Evolutionary conservation across 345 rosid genomes (phyloP), one percentile per base, ranked within the genome.

Genomic region (Acer negundo): DNA sequence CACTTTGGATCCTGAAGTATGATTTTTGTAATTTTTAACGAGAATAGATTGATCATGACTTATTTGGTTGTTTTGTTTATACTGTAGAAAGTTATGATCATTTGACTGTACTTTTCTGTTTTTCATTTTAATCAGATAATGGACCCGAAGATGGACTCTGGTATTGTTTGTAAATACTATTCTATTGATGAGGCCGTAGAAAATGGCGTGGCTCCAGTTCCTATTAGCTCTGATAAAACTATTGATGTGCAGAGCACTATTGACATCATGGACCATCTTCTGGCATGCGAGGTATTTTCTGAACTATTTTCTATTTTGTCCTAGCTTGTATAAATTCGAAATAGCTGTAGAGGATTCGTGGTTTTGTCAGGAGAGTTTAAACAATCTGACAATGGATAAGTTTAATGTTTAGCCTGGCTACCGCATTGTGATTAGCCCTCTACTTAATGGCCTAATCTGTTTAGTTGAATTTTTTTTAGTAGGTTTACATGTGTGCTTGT

Each of bases 61-160:
- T 20, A 12, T 42, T 62, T 62, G 19, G 28, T 56, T 71, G 19
- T 71, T n/a, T 40, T 19, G 26, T 17, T 71, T 74, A 42, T 44
- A 22, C 23, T 42, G 11, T 62, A 46, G 11, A 16, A 74, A 62
- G 46, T 62, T 63, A 47, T 62, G 59, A 73, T 73, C 68, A 46
- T 47, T 74, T 74, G 69, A 49, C 16, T 8, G 10, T 4, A 46
- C 63, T n/a, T 73, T 72, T 59, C 24, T 55, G 65, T 78, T 46
- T 17, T 15, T 73, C 70, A 55, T 74, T 67, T 80, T 55, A 75
- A 19, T 40, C 80, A 97, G 99, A 97, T 97, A 75, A 97, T 97
- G 99, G 98, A 97, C 85, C 99, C 97, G 44, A 97, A 97, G 87
- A 97, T 97, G 99, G 98, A 94, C 82, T 93, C 99, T 0, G 98